Evolutionary conservation across 2,329 filamentous ascomycete species (phyloP), one percentile per base, ranked within the genome.

Genomic region (Pseudogymnoascus verrucosus): DNA sequence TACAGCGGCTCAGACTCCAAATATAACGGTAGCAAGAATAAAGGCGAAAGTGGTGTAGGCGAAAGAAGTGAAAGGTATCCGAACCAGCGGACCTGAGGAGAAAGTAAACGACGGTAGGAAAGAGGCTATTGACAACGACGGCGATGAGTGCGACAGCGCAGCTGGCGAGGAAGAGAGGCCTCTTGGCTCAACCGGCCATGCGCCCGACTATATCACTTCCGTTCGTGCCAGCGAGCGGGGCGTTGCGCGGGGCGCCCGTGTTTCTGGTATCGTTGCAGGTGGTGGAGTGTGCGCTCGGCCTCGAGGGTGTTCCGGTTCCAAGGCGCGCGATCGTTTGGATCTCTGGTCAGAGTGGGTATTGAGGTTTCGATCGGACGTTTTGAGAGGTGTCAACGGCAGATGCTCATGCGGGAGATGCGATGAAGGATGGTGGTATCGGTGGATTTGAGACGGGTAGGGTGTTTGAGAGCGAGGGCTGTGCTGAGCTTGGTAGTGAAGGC

Each of bases 21-120:
- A 57, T 31, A 34, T 28, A 34, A 57, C n/a, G 4, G 51, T 34
- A 57, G 28, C 16, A 6, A 21, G 10, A 34, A 21, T 21, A n/a
- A 57, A 57, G 51, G 47, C 10, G n/a, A 34, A 34, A 12, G 28
- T 34, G 28, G 5, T 28, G 51, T 10, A 21, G 51, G 51, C 51
- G 28, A 57, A 57, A 57, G 51, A 57, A 57, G 51, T n/a, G 51
- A 57, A 34, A 57, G 51, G 51, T 34, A 34, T 57, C 51, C 51
- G 51, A 57, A 34, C 51, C 51, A 57, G 51, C 51, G 51, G 51
- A 57, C 28, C 28, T 34, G 51, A 57, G 28, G 10, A 6, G 47
- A 21, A 57, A 57, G 51, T 34, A 21, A 57, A 57, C 51, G 51
- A 34, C 51, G 28, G 28, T 21, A 57, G 11, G 51, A 57, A 57